Conservation (phyloP, 1,284 basidiomycete genomes). For the Ganoderma meredithae region DNA sequence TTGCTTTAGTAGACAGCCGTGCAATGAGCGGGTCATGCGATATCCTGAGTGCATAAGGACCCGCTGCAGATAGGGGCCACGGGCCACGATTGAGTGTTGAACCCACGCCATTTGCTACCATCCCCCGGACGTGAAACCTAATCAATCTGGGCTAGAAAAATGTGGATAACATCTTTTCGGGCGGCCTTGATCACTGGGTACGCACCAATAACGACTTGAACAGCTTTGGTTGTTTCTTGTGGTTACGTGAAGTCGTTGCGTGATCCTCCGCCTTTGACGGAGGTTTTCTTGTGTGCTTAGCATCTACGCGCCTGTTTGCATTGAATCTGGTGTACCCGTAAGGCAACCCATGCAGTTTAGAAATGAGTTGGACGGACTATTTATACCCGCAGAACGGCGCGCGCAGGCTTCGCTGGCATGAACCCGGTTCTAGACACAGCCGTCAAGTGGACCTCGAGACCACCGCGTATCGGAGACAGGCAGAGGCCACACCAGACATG, state of each 20-base stretch:
- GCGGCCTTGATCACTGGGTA: background rate
- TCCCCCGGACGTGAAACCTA: background rate
- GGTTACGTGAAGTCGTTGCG: background rate
- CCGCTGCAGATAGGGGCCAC: background rate
- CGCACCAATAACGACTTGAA: background rate
- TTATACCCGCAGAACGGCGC: background rate
- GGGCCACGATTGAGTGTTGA: background rate
- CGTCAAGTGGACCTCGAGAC: background rate
- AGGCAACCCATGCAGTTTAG: background rate
- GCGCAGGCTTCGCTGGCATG: background rate
- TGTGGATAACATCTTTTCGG: background rate
- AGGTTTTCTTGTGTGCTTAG: background rate
- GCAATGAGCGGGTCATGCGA: background rate
- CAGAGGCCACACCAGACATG: background rate
- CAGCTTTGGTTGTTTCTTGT: background rate
- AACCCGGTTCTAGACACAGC: background rate
- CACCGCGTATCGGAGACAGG: background rate
- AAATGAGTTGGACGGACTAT: background rate
- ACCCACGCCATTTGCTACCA: background rate
- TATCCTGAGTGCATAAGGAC: background rate
- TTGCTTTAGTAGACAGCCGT: background rate
- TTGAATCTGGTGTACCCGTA: background rate
- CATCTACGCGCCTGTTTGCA: background rate
- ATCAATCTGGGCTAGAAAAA: too few species aligned
- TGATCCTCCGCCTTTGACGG: background rate